Conservation (phyloP, 768 basidiomycete species). For the Strobilomyces confusus region DNA sequence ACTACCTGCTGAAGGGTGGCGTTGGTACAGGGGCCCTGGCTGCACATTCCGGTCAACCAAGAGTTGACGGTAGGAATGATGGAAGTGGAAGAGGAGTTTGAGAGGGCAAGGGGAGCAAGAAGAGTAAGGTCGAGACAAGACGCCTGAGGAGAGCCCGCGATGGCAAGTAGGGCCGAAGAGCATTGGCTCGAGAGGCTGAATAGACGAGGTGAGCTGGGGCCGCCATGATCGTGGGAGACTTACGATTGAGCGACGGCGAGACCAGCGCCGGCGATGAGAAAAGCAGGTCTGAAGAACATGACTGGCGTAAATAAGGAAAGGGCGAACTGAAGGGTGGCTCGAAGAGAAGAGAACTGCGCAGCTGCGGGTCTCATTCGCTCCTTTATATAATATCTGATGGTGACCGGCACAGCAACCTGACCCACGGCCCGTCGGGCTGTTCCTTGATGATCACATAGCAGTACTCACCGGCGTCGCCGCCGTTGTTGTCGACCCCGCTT, state of each 20-base stretch:
- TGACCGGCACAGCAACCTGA: neutral
- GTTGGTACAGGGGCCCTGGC: slow-evolving; percentile 52
- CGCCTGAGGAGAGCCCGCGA: slow-evolving; percentile 37
- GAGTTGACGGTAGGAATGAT: slow-evolving; percentile 44
- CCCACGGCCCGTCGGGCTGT: no score
- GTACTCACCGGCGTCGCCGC: no score
- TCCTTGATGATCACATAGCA: no score
- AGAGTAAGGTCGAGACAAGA: slow-evolving; percentile 40
- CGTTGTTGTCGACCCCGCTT: no score
- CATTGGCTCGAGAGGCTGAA: slow-evolving; percentile 36
- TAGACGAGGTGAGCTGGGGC: neutral
- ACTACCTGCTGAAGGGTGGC: slow-evolving; percentile 53
- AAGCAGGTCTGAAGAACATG: slow-evolving; percentile 26
- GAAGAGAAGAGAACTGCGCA: slow-evolving; percentile 11
- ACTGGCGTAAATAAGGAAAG: no score
- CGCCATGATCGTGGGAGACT: slow-evolving; percentile 12
- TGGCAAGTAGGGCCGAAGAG: slow-evolving; percentile 38
- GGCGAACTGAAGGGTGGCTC: neutral
- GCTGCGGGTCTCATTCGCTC: neutral
- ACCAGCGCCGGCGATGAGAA: slow-evolving; percentile 33
- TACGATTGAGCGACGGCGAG: slow-evolving; percentile 44
- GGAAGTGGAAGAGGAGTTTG: slow-evolving; percentile 28
- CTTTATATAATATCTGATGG: slow-evolving; percentile 11
- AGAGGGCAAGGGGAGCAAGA: slow-evolving; percentile 26
- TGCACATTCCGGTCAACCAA: slow-evolving; percentile 61